Percentiles rank a stretch among this genome's conserved stretches.
Evolutionary conservation across 257 asterid genomes (phyloP).

Genomic region (Ilex aquifolium): DNA sequence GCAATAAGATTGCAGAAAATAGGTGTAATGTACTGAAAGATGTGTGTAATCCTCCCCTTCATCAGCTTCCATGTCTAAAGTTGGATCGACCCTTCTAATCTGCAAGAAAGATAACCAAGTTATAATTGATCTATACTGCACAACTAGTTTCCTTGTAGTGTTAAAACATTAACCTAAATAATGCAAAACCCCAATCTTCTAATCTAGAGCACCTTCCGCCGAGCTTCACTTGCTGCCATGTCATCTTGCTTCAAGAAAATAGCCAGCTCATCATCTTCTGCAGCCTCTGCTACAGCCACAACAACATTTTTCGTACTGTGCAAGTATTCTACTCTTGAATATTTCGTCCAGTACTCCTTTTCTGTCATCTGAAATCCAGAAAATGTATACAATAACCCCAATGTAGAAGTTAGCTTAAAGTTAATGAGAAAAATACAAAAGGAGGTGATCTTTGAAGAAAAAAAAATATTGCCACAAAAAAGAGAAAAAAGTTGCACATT

Average conservation of each 20-base stretch:
- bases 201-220: too few species aligned
- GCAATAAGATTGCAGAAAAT: slow-evolving; percentile 1
- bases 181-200: not conserved
- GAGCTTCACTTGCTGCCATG: slow-evolving; percentile 78
- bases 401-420: not conserved
- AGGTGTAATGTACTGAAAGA: slow-evolving; percentile 56
- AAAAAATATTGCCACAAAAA: too few species aligned
- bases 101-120: slow-evolving; percentile 23
- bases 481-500: too few species aligned
- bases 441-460: too few species aligned
- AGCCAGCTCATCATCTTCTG: slow-evolving; percentile 98
- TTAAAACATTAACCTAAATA: slow-evolving; percentile 9
- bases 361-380: slow-evolving; percentile 66
- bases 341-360: slow-evolving; percentile 95
- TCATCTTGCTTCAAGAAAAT: slow-evolving; percentile 90
- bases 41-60: slow-evolving; percentile 88
- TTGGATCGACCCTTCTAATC: slow-evolving; percentile 95
- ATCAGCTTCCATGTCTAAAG: slow-evolving; percentile 91
- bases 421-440: not conserved
- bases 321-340: slow-evolving; percentile 89
- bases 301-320: slow-evolving; percentile 86
- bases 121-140: too few species aligned
- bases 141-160: not conserved
- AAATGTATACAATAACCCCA: not conserved
- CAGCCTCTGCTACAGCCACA: slow-evolving; percentile 99